Percentiles rank a stretch among this genome's conserved stretches.
phyloP scores from a whole-genome alignment of 2,329 filamentous ascomycete species.

The Hypomyces rosellus region DNA sequence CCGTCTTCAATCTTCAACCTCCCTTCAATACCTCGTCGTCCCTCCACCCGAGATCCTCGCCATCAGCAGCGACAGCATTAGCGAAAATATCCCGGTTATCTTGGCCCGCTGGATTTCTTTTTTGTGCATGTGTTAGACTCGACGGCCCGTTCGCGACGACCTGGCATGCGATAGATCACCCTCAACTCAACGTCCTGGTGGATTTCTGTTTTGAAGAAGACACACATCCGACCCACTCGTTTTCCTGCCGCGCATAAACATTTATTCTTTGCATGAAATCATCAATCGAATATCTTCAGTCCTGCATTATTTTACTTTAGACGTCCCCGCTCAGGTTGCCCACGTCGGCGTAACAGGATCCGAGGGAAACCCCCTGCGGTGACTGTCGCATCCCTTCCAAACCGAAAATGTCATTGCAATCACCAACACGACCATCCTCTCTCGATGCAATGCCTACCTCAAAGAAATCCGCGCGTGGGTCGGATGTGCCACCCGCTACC shows the following conservation, averaged over 20 bases:
- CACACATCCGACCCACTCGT: not conserved
- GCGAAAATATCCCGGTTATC: not conserved
- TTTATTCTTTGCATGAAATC: not conserved
- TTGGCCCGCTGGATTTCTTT: constrained; percentile 1
- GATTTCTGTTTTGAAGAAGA: not conserved
- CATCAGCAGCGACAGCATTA: not conserved
- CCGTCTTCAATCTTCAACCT: constrained; percentile 16
- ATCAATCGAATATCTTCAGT: not conserved
- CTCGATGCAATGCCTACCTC: constrained; percentile 24
- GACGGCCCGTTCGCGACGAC: not conserved
- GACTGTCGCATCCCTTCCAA: constrained; percentile 7
- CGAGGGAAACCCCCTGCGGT: constrained; percentile 2
- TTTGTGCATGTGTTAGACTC: not conserved
- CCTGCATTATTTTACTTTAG: not conserved
- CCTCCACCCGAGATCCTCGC: not conserved
- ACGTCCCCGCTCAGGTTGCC: constrained; percentile 4
- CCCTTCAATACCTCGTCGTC: constrained; percentile 7
- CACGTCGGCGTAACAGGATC: constrained; percentile 1
- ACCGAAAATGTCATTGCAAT: constrained; percentile 28
- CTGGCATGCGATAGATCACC: constrained; percentile 10
- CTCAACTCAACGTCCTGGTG: not conserved
- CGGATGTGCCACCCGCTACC: constrained; percentile 24
- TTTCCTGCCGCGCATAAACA: not conserved
- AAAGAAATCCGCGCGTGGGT: constrained; percentile 28
- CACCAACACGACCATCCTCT: constrained; percentile 20